Evolutionary conservation across 768 basidiomycete species (phyloP).

Genomic region (Mycena pura): DNA sequence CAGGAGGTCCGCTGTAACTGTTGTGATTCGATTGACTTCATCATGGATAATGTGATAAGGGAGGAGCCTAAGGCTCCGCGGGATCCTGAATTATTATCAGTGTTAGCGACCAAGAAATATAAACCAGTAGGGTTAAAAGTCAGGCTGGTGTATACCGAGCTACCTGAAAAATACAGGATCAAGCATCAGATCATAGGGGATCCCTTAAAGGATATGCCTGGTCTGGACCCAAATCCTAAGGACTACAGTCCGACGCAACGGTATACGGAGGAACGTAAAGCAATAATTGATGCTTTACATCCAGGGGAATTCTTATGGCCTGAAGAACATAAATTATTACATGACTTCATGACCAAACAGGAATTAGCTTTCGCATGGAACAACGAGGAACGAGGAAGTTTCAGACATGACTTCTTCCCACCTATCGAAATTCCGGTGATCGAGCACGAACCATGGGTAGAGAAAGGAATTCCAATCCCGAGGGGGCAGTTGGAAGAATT

Average conservation of each 20-base stretch:
- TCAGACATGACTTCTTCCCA: conserved; percentile 16
- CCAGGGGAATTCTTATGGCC: conserved; percentile 30
- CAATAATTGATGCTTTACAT: conserved; percentile 24
- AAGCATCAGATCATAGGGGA: conserved; percentile 28
- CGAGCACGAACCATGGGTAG: conserved; percentile 30
- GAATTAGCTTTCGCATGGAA: conserved; percentile 21
- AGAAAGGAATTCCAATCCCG: conserved; percentile 22
- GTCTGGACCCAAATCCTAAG: conserved; percentile 20
- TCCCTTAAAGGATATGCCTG: conserved; percentile 28
- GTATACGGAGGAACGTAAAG: conserved; percentile 29
- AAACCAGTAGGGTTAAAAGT: conserved; percentile 27
- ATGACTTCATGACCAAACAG: conserved; percentile 30
- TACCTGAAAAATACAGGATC: conserved; percentile 31
- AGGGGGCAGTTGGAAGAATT: conserved; percentile 22
- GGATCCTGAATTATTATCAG: no score
- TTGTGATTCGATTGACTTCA: no score
- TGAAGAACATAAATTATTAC: conserved; percentile 35
- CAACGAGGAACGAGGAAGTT: conserved; percentile 3
- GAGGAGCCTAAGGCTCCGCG: not conserved
- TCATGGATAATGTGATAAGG: no score
- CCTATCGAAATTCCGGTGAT: conserved; percentile 29
- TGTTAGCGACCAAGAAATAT: conserved; percentile 24
- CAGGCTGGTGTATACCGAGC: conserved; percentile 25
- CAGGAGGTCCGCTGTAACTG: no score
- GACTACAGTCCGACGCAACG: conserved; percentile 25